Percentiles rank a stretch among this genome's conserved stretches.
Conservation (phyloP, 1,139 yeast species). For the Yamadazyma dendronema region DNA sequence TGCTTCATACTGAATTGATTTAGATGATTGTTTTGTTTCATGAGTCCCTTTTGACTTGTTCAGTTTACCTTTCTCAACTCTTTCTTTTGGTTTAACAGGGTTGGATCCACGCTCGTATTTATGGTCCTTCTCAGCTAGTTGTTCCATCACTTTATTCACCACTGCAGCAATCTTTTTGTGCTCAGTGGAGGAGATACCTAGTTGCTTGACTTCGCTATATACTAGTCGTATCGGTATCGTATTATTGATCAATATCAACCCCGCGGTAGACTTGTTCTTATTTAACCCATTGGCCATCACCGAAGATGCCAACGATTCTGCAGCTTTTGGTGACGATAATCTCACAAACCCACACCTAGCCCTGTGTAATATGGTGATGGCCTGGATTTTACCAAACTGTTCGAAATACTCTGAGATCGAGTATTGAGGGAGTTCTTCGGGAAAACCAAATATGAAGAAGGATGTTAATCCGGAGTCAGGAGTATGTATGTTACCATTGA, state of each 20-base stretch:
- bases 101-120: constrained; percentile 2
- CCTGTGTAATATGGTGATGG: constrained; percentile 53
- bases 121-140: constrained; percentile 45
- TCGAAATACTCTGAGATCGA: constrained; percentile 49
- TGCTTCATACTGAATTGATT: constrained; percentile 2
- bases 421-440: constrained; percentile 65
- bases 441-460: constrained; percentile 72
- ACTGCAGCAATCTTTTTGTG: constrained; percentile 52
- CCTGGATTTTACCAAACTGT: constrained; percentile 44
- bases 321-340: constrained; percentile 48
- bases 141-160: constrained; percentile 57
- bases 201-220: constrained; percentile 60
- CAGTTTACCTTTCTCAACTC: not conserved
- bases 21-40: not conserved
- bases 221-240: constrained; percentile 54
- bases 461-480: constrained; percentile 45
- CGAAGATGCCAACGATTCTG: constrained; percentile 51
- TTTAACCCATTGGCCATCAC: constrained; percentile 30
- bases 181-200: constrained; percentile 49
- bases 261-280: constrained; percentile 29
- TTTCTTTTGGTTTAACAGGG: not conserved
- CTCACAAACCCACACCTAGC: constrained; percentile 68
- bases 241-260: constrained; percentile 31
- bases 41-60: not conserved
- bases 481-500: constrained; percentile 48